Evolutionary conservation across 441 rosid genomes (phyloP).

Genomic region (Viola pubescens): DNA sequence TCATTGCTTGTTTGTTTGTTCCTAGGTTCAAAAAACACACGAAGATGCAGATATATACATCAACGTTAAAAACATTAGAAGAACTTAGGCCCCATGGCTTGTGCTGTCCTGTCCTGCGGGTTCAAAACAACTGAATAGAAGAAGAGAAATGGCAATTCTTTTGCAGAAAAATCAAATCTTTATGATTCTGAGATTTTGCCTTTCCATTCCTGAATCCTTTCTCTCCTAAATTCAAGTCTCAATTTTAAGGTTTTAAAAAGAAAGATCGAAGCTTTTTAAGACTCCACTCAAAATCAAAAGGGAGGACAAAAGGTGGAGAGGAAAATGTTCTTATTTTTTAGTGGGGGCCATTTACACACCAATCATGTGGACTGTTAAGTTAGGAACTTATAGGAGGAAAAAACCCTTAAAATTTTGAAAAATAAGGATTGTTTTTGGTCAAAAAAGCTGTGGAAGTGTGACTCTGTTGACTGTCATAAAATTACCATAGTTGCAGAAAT

Average conservation of each 20-base stretch:
- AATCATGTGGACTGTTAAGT: slow-evolving; percentile 27
- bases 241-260: neutral
- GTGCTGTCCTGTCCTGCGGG: slow-evolving; percentile 1
- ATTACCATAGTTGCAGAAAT: too few relatives aligned
- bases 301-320: slow-evolving; percentile 6
- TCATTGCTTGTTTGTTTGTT: slow-evolving; percentile 27
- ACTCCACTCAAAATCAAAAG: slow-evolving; percentile 1
- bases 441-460: neutral
- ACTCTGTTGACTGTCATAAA: too few relatives aligned
- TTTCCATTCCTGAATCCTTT: neutral
- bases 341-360: slow-evolving; percentile 19
- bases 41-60: slow-evolving; percentile 19
- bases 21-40: slow-evolving; percentile 22
- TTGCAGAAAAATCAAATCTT: neutral
- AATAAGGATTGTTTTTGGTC: neutral
- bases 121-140: slow-evolving; percentile 8
- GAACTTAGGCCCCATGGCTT: slow-evolving; percentile 3
- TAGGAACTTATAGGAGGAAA: neutral
- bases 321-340: slow-evolving; percentile 14
- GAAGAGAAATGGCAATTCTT: neutral
- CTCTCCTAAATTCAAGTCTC: neutral
- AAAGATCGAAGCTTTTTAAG: neutral
- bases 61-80: too few relatives aligned
- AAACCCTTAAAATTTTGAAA: neutral
- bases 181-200: neutral